Evolutionary conservation across 1,284 basidiomycete genomes (phyloP).

Genomic region (Abortiporus biennis): DNA sequence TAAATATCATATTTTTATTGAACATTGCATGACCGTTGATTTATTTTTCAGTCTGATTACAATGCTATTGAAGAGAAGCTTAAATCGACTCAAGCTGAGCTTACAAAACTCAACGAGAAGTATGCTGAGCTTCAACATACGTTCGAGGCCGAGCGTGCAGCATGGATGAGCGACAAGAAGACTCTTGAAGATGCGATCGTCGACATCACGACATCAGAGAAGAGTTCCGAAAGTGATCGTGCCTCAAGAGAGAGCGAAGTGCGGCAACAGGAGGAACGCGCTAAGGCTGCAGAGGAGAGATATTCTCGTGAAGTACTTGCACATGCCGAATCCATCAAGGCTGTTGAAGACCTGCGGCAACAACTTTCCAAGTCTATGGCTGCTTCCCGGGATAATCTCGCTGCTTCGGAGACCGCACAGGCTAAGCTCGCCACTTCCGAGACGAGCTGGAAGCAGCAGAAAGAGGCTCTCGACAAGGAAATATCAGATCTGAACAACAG

Average conservation of each 20-base stretch:
- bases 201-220: slow-evolving; percentile 67
- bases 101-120: slow-evolving; percentile 44
- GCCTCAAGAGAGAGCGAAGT: slow-evolving; percentile 58
- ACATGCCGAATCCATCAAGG: slow-evolving; percentile 79
- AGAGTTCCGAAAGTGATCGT: slow-evolving; percentile 57
- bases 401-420: slow-evolving; percentile 65
- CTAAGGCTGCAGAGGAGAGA: slow-evolving; percentile 76
- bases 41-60: slow-evolving; percentile 54
- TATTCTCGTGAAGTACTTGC: slow-evolving; percentile 78
- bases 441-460: slow-evolving; percentile 76
- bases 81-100: slow-evolving; percentile 48
- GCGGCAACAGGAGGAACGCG: slow-evolving; percentile 59
- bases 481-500: slow-evolving; percentile 63
- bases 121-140: slow-evolving; percentile 55
- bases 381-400: slow-evolving; percentile 48
- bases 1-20: slow-evolving; percentile 24
- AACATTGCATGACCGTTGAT: slow-evolving; percentile 3
- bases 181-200: slow-evolving; percentile 72
- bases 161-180: slow-evolving; percentile 77
- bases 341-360: slow-evolving; percentile 57
- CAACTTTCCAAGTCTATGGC: slow-evolving; percentile 49
- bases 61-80: slow-evolving; percentile 61
- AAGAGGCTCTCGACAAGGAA: slow-evolving; percentile 73
- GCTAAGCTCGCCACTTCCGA: slow-evolving; percentile 69
- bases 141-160: slow-evolving; percentile 58